Evolutionary conservation across 2,329 filamentous ascomycete genomes (phyloP).

Genomic region (Penicillium glabrum): DNA sequence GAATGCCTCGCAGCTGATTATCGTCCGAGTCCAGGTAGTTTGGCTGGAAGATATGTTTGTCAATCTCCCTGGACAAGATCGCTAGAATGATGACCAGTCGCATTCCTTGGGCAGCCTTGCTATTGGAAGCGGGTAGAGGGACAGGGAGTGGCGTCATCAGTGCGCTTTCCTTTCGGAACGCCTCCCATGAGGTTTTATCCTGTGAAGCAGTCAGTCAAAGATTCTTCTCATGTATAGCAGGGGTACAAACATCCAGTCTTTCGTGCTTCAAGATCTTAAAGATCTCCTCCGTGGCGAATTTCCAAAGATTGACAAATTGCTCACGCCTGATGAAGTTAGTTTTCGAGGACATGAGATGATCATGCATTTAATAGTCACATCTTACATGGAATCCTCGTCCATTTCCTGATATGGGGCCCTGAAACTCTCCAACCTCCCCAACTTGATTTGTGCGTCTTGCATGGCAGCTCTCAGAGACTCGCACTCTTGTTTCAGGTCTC

Average conservation of each 20-base stretch:
- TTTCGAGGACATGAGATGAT: not conserved
- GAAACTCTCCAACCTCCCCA: not conserved
- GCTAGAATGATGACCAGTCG: conserved; percentile 30
- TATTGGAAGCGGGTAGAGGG: conserved; percentile 33
- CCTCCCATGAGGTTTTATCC: not conserved
- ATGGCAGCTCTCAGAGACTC: not conserved
- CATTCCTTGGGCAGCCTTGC: conserved; percentile 33
- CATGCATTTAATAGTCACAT: not conserved
- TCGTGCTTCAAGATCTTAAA: not conserved
- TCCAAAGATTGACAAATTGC: not conserved
- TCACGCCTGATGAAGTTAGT: not conserved
- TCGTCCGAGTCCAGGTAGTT: conserved; percentile 25
- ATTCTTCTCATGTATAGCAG: not conserved
- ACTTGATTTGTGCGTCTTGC: not conserved
- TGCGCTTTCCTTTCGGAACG: not conserved
- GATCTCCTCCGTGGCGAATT: not conserved
- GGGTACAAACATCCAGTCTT: not conserved
- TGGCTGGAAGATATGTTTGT: conserved; percentile 34
- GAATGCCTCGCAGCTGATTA: conserved; percentile 6
- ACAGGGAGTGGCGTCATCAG: conserved; percentile 4
- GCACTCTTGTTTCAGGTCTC: not conserved
- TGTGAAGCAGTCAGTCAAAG: not conserved
- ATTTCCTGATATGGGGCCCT: not conserved
- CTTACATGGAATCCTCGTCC: not conserved
- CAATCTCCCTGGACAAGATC: conserved; percentile 27